phyloP scores from a whole-genome alignment of 306 rosid species.

The Glycine latifolia region DNA sequence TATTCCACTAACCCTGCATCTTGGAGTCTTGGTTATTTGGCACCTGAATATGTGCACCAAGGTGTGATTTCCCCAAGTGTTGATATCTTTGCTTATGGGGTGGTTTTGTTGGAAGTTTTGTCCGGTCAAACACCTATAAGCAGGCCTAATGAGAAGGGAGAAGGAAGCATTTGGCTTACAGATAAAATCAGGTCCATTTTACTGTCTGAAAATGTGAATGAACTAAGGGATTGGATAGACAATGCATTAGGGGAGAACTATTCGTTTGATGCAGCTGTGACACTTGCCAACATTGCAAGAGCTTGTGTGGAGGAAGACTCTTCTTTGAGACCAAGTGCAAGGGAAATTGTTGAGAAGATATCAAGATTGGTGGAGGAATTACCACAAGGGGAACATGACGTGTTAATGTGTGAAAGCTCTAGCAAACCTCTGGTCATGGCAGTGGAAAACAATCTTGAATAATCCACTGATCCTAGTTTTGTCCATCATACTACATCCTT shows the following conservation, averaged over 20 bases:
- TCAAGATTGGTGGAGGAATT: constrained; percentile 70
- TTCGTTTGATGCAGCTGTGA: constrained; percentile 70
- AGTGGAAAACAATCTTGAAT: constrained; percentile 53
- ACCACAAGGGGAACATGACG: constrained; percentile 59
- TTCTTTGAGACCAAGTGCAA: constrained; percentile 70
- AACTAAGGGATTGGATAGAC: constrained; percentile 85
- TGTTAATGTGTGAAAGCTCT: constrained; percentile 69
- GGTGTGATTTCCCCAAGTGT: constrained; percentile 68
- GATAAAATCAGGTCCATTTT: constrained; percentile 64
- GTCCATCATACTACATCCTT: background rate
- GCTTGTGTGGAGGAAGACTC: constrained; percentile 78
- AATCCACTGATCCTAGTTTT: background rate
- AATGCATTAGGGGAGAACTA: constrained; percentile 73
- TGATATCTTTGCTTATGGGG: constrained; percentile 82
- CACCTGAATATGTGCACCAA: constrained; percentile 77
- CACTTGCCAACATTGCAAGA: constrained; percentile 68
- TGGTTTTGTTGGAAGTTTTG: constrained; percentile 75
- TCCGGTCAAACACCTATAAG: constrained; percentile 69
- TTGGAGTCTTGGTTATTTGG: constrained; percentile 73
- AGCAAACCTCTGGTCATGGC: constrained; percentile 75
- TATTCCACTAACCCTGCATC: constrained; percentile 60
- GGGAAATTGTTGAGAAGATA: constrained; percentile 69
- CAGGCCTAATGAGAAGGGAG: constrained; percentile 60
- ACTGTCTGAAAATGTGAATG: constrained; percentile 64
- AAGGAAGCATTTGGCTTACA: constrained; percentile 60